These are phyloP conservation scores for Caryopteris hybrid DNA, from an alignment of 305 asterid genomes.

Conservation along the genomic window DNA sequence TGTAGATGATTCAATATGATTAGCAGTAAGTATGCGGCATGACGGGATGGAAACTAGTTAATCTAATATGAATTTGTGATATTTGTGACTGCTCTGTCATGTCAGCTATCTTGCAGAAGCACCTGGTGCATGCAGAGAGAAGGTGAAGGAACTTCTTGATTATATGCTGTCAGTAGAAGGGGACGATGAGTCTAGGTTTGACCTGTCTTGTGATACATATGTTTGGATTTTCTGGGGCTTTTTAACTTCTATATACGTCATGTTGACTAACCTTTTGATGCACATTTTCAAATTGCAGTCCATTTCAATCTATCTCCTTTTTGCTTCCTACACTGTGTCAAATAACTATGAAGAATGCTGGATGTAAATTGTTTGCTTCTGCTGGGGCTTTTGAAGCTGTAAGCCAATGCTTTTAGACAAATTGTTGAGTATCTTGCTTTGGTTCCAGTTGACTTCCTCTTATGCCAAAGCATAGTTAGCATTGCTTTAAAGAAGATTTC, in stretches of 20 bases:
- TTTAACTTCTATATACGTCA: not conserved
- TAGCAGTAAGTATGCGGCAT: not conserved
- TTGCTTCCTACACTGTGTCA: conserved; percentile 93
- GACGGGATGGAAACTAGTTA: conserved; percentile 1
- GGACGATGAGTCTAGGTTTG: conserved; percentile 63
- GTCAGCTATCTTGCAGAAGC: conserved; percentile 90
- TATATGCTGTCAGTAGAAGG: conserved; percentile 87
- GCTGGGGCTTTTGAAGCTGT: conserved; percentile 64
- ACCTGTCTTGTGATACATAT: conserved; percentile 9
- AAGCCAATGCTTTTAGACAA: conserved; percentile 25
- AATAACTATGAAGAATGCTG: conserved; percentile 64
- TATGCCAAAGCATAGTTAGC: not conserved
- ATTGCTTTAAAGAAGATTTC: not conserved
- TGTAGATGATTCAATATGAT: not conserved
- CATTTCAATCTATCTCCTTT: conserved; percentile 61
- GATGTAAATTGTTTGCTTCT: conserved; percentile 59
- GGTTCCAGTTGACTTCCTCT: not conserved
- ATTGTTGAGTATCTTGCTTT: not conserved
- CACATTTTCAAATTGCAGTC: conserved; percentile 40
- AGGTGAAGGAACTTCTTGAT: conserved; percentile 63
- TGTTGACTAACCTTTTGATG: conserved; percentile 13
- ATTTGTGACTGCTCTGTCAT: conserved; percentile 18
- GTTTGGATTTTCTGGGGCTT: not conserved
- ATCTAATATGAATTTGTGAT: conserved; percentile 12
- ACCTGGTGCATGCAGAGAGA: conserved; percentile 72